Evolutionary conservation across 768 basidiomycete genomes (phyloP).

Genomic region (Serendipita sp.): DNA sequence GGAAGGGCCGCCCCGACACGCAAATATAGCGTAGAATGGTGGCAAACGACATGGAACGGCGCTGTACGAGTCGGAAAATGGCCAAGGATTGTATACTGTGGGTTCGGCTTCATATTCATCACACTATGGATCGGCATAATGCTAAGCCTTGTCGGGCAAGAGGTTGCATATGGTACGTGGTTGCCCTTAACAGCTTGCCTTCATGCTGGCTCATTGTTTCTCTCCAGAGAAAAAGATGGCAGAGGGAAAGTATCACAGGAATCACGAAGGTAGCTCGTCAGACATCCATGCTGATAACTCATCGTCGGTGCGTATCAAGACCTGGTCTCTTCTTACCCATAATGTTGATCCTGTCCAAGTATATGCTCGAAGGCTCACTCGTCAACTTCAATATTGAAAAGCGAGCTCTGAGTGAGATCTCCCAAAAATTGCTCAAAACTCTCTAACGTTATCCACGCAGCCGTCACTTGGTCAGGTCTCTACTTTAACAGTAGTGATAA

Average conservation of each 20-base stretch:
- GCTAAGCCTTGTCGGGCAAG: not conserved
- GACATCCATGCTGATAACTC: not conserved
- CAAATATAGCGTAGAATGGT: not conserved
- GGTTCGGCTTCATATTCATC: not conserved
- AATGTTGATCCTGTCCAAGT: not conserved
- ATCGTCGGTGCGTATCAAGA: not conserved
- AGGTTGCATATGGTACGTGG: not conserved
- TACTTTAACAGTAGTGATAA: not conserved
- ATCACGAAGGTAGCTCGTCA: not conserved
- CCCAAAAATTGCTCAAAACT: too few relatives aligned
- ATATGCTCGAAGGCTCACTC: not conserved
- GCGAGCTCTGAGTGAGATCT: too few relatives aligned
- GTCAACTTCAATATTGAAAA: not conserved
- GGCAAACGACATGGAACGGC: not conserved
- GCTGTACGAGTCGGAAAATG: not conserved
- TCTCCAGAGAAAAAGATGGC: too few relatives aligned
- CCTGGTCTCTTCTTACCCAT: too few relatives aligned
- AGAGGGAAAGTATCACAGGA: not conserved
- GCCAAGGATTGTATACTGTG: not conserved
- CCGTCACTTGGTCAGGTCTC: not conserved
- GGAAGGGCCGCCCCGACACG: not conserved
- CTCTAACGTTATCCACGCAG: not conserved
- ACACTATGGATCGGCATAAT: not conserved
- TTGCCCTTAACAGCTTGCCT: not conserved
- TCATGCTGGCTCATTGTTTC: too few relatives aligned